Percentiles rank a stretch among this genome's conserved stretches.
phyloP scores from a whole-genome alignment of 2,329 filamentous ascomycete species.

The Hypoxylon sp. region DNA sequence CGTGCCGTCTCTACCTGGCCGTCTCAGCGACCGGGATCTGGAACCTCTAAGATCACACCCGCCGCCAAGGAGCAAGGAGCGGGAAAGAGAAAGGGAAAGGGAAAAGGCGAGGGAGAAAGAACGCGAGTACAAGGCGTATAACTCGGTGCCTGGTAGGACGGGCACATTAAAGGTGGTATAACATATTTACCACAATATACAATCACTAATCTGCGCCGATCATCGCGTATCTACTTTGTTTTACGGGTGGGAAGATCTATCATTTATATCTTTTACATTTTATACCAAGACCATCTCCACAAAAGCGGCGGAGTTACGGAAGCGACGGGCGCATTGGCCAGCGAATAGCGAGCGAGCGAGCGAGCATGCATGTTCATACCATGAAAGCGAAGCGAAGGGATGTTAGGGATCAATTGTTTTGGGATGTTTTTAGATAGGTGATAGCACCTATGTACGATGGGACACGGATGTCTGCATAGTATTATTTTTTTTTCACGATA shows the following conservation, averaged over 20 bases:
- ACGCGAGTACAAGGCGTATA: slow-evolving; percentile 49
- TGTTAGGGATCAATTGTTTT: slow-evolving; percentile 6
- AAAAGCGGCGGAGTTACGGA: slow-evolving; percentile 36
- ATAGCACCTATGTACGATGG: slow-evolving; percentile 14
- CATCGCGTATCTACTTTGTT: slow-evolving; percentile 27
- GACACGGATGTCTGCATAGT: slow-evolving; percentile 28
- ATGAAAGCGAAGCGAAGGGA: slow-evolving; percentile 28
- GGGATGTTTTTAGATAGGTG: slow-evolving; percentile 6
- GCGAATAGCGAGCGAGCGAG: slow-evolving; percentile 14
- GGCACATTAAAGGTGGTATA: slow-evolving; percentile 54
- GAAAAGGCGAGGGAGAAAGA: slow-evolving; percentile 41
- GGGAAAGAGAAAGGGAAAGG: slow-evolving; percentile 41
- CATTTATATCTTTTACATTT: slow-evolving; percentile 18
- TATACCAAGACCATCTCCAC: slow-evolving; percentile 19
- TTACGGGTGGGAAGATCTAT: slow-evolving; percentile 13
- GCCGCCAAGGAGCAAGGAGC: slow-evolving; percentile 28
- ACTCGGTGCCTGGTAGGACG: slow-evolving; percentile 50
- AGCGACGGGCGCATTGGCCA: slow-evolving; percentile 4
- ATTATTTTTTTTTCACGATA: slow-evolving; percentile 13
- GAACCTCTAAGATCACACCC: slow-evolving; percentile 28
- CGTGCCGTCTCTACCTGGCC: slow-evolving; percentile 48
- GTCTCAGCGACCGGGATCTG: slow-evolving; percentile 16
- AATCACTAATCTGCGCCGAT: slow-evolving; percentile 25
- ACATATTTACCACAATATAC: slow-evolving; percentile 25
- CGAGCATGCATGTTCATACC: slow-evolving; percentile 22